Evolutionary conservation across 2,329 filamentous ascomycete species (phyloP), one percentile per base, ranked within the genome.

Genomic region (Lachnellula occidentalis): DNA sequence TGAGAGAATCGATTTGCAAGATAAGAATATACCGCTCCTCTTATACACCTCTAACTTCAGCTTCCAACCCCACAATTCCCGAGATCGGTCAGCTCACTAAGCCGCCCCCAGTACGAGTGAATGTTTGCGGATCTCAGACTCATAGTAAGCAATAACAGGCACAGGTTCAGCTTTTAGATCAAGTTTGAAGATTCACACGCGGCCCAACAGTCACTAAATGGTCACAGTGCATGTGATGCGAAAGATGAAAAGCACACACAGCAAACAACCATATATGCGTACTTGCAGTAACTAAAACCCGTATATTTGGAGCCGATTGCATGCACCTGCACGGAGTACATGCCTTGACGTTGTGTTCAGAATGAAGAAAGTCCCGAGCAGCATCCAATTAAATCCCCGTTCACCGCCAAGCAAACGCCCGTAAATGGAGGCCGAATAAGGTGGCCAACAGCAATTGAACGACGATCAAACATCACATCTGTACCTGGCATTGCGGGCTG

Each of bases 361-460:
- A 17, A 45, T 27, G 14, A 31, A 17, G 6, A 14, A 31, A 12
- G 12, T 41, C 22, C 17, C 14, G 48, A 22, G 34, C 46, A 17
- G 19, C 19, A 31, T n/a, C 49, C 49, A 56, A 56, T 56, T 15
- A 34, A 15, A 34, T n/a, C 9, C 31, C 34, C 21, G 39, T 34
- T 37, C 46, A 47, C 37, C 46, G 54, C 54, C 54, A 56, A 56
- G 54, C 19, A 15, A n/a, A 41, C 34, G 19, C 17, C n/a, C 36
- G 36, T 19, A n/a, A 39, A 15, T 39, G 36, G 36, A 4, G 3
- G 12, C 6, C n/a, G 24, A 47, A 46, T 45, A 53, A 37, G 41
- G 49, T 39, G 15, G 15, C n/a, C 45, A 51, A 31, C 24, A 19
- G 45, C 31, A 34, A 12, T 34, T 31, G 24, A 50, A 46, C 39